These are phyloP conservation scores for Rhododendron mucronatum DNA, from an alignment of 148 eudicot genomes.

Conservation along the genomic window DNA sequence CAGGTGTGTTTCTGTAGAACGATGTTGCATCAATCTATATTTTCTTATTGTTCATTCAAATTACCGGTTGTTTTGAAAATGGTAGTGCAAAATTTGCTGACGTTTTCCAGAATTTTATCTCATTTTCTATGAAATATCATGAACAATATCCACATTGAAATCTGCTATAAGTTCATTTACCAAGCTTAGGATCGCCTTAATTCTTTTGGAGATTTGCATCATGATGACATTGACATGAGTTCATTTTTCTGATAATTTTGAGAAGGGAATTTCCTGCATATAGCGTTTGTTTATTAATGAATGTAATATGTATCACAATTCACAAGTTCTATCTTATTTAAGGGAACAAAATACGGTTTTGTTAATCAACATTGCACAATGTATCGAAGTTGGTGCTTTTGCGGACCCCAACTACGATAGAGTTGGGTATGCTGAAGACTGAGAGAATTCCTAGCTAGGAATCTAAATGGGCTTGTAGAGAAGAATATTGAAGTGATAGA, in stretches of 20 bases:
- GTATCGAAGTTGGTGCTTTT: background rate
- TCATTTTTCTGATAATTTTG: background rate
- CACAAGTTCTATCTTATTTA: background rate
- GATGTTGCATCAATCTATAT: background rate
- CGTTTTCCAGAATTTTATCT: background rate
- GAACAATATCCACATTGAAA: background rate
- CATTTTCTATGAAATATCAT: background rate
- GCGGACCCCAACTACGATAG: background rate
- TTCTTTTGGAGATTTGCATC: background rate
- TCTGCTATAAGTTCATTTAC: background rate
- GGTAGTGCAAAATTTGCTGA: background rate
- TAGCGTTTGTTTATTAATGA: too few relatives aligned
- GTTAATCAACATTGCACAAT: background rate
- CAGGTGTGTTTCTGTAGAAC: constrained; percentile 40
- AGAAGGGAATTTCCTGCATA: background rate
- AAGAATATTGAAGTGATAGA: background rate
- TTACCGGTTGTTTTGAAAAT: background rate
- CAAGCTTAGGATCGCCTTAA: background rate
- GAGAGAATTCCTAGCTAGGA: background rate
- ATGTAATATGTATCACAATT: background rate
- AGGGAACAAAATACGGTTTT: too few relatives aligned
- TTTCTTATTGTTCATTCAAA: background rate
- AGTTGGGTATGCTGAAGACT: background rate
- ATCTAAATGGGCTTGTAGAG: background rate
- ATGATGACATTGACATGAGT: background rate